Base-by-base conservation (phyloP, 176 grass and related monocot genomes). In the Eragrostis curvula region DNA sequence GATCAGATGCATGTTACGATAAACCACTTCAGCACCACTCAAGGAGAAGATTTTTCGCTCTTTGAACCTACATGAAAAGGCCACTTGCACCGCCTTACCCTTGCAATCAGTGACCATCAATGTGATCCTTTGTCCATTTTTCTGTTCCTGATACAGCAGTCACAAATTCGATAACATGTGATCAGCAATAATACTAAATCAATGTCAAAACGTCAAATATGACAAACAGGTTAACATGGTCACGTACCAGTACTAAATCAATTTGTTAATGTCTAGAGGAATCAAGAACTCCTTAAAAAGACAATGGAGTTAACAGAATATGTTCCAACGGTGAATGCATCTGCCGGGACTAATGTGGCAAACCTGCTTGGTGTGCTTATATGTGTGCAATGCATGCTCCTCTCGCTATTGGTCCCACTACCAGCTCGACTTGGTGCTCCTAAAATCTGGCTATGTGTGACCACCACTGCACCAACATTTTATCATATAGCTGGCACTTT, bases 401-500 rank as follows among this genome's bases (percentile, higher is more conserved):
- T 71, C 56, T 82, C 66, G 44, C 78, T 56, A 78, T 44, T 82
- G 68, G 40, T 57, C 84, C 84, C 80, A 84, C 84, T 64, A 58
- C 68, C 75, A 77, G 83, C 90, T 89, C 69, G 79, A 71, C 21
- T 59, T 80, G 87, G 75, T 86, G 77, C 80, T 87, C 84, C 76
- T 21, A 85, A 91, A 70, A 88, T 70, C 86, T 89, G 80, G 66
- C 56, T 77, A 65, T 48, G 43, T 18, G 85, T 80, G 80, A 92
- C 90, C 87, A 89, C 83, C 27, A 10, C 67, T 73, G 48, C 49
- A 64, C 65, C 84, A 67, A 83, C 65, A 92, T 59, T 79, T 81
- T 70, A 78, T 92, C 84, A 14, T 77, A 80, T 68, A 81, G 87
- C 90, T 89, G 90, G 74, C 80, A 77, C 75, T 84, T 83, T 77